phyloP scores from a whole-genome alignment of 179 eudicot species.

The Spinacia oleracea region DNA sequence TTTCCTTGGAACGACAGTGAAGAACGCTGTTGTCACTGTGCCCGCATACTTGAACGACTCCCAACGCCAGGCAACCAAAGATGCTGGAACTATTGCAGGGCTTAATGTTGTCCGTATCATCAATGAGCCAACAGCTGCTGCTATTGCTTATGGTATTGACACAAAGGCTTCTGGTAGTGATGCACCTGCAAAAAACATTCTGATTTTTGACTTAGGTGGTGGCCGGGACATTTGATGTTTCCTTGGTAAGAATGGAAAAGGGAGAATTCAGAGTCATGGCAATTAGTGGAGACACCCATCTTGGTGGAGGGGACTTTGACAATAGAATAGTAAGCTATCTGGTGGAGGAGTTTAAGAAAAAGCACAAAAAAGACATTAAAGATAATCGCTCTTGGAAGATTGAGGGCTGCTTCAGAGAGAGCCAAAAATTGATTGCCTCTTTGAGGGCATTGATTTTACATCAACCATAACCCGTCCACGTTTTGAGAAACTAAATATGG shows the following conservation, averaged over 20 bases:
- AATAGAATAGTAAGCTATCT: not conserved
- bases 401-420: not conserved
- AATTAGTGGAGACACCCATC: not conserved
- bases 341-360: not conserved
- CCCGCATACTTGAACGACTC: constrained; percentile 24
- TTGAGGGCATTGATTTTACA: no score
- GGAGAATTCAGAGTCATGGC: not conserved
- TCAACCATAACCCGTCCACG: no score
- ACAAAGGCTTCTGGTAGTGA: no score
- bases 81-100: no score
- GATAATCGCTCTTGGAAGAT: not conserved
- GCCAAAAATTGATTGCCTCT: not conserved
- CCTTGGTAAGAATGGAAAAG: not conserved
- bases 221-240: constrained; percentile 6
- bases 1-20: constrained; percentile 4
- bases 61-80: no score
- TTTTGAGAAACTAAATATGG: no score
- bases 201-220: constrained; percentile 12
- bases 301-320: not conserved
- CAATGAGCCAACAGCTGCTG: no score
- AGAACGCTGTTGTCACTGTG: constrained; percentile 26
- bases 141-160: no score
- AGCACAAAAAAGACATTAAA: not conserved
- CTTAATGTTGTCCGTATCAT: no score
- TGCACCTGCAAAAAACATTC: not conserved